Evolutionary conservation across 805 yeast genomes (phyloP).

Genomic region (Scheffersomyces amazonensis): DNA sequence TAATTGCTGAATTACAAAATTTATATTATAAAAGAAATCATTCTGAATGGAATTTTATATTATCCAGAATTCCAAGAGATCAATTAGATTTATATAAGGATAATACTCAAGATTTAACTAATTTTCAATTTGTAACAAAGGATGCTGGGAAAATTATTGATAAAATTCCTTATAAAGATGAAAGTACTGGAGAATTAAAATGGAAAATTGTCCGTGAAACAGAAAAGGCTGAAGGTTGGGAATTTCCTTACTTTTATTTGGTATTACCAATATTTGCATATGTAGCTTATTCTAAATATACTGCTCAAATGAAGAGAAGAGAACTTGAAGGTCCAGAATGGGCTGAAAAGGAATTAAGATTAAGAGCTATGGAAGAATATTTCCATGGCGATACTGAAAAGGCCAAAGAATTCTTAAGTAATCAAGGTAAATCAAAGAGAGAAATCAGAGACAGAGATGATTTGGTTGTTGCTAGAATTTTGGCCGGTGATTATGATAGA

Average conservation of each 20-base stretch:
- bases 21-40: conserved; percentile 57
- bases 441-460: conserved; percentile 70
- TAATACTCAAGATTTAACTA: conserved; percentile 59
- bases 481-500: conserved; percentile 81
- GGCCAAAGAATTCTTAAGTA: conserved; percentile 53
- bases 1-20: conserved; percentile 66
- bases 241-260: conserved; percentile 64
- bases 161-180: conserved; percentile 80
- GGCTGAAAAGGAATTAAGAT: conserved; percentile 80
- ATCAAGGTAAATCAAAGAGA: conserved; percentile 49
- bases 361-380: conserved; percentile 68
- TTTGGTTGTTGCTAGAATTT: conserved; percentile 73
- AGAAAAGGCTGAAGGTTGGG: conserved; percentile 82
- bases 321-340: conserved; percentile 56
- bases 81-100: conserved; percentile 55
- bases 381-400: conserved; percentile 50
- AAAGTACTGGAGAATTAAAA: conserved; percentile 70
- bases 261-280: conserved; percentile 69
- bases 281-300: conserved; percentile 48
- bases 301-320: conserved; percentile 40
- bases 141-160: conserved; percentile 64
- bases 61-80: conserved; percentile 48
- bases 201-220: conserved; percentile 77
- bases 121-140: conserved; percentile 50
- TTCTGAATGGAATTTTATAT: conserved; percentile 44